Conservation (phyloP, 2,329 filamentous ascomycete genomes). For the Aspergillus tamarii region DNA sequence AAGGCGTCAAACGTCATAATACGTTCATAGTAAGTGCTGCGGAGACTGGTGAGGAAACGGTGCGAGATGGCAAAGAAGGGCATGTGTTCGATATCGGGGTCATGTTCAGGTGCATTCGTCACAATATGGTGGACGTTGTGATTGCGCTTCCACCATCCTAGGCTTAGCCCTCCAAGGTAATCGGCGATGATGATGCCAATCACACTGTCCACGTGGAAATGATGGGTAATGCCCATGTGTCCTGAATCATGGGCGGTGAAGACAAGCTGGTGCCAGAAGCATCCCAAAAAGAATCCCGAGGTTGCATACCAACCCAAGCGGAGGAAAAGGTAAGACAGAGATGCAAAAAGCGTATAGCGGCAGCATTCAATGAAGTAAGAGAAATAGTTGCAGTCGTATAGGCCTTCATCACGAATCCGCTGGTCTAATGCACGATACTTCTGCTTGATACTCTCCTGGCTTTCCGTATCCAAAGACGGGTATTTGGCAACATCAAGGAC, state of each 20-base stretch:
- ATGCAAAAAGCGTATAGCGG: constrained; percentile 72
- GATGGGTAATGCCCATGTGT: constrained; percentile 96
- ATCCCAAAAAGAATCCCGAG: constrained; percentile 75
- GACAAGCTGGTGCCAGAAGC: constrained; percentile 91
- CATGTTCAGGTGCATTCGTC: constrained; percentile 92
- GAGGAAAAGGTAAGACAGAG: constrained; percentile 63
- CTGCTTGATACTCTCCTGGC: constrained; percentile 73
- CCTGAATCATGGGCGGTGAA: constrained; percentile 95
- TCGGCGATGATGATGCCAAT: constrained; percentile 91
- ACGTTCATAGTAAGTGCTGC: constrained; percentile 81
- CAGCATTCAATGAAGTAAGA: constrained; percentile 75
- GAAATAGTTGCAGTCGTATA: constrained; percentile 83
- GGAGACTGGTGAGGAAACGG: constrained; percentile 71
- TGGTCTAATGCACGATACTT: constrained; percentile 82
- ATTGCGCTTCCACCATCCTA: constrained; percentile 96
- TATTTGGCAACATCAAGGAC: constrained; percentile 78
- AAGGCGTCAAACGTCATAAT: constrained; percentile 76
- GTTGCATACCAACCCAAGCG: constrained; percentile 66
- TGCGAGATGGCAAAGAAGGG: constrained; percentile 88
- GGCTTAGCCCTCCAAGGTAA: constrained; percentile 82
- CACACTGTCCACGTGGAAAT: constrained; percentile 78
- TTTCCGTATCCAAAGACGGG: constrained; percentile 72
- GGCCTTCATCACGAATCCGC: constrained; percentile 70
- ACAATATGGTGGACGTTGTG: constrained; percentile 98
- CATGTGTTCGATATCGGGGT: constrained; percentile 91